A percentile compares a stretch with the other conserved stretches of the same genome.
Evolutionary conservation across 2,329 filamentous ascomycete genomes (phyloP).

Genomic region (Trichoderma afroharzianum): DNA sequence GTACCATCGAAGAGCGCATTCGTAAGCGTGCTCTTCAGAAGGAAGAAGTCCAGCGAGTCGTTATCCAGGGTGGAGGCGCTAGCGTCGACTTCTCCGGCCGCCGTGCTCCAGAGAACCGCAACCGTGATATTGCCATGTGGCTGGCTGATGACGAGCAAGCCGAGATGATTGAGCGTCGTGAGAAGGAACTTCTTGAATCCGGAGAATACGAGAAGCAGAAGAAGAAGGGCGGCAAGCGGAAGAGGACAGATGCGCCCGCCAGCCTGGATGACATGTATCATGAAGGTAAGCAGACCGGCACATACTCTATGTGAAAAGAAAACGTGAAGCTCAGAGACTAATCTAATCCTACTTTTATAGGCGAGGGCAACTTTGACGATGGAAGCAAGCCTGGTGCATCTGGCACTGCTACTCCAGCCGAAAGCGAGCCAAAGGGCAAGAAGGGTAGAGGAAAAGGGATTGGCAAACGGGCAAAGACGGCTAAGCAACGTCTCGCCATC

Average conservation of each 20-base stretch:
- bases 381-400: constrained; percentile 65
- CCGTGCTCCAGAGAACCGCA: constrained; percentile 80
- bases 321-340: not conserved
- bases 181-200: constrained; percentile 77
- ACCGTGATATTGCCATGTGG: constrained; percentile 99
- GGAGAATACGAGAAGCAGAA: constrained; percentile 64
- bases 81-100: constrained; percentile 97
- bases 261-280: constrained; percentile 98
- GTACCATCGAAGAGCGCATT: constrained; percentile 97
- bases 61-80: constrained; percentile 86
- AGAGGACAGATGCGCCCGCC: constrained; percentile 51
- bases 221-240: constrained; percentile 57
- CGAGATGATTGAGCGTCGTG: constrained; percentile 86
- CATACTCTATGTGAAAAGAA: not conserved
- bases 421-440: constrained; percentile 48
- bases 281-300: constrained; percentile 67
- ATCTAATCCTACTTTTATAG: constrained; percentile 47
- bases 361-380: constrained; percentile 95
- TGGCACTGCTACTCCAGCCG: constrained; percentile 78
- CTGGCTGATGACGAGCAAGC: constrained; percentile 96
- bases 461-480: constrained; percentile 59
- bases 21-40: constrained; percentile 96
- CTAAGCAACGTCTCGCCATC: constrained; percentile 65
- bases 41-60: constrained; percentile 96
- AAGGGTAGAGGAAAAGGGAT: constrained; percentile 55